A percentile compares a stretch with the other conserved stretches of the same genome.
Conservation (phyloP, 1,139 yeast genomes). For the Casaregolazyma suthepensis region DNA sequence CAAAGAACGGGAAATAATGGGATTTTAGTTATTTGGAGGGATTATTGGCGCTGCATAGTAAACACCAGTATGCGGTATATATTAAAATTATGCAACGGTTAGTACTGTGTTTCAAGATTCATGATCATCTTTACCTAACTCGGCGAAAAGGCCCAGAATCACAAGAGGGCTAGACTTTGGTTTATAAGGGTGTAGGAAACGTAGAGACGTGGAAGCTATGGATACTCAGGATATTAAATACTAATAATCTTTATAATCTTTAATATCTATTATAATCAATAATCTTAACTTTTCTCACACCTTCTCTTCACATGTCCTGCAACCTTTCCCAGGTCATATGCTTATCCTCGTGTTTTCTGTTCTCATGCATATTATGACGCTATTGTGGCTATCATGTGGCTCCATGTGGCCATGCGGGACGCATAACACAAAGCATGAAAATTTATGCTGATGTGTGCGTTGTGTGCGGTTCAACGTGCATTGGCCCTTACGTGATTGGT, state of each 20-base stretch:
- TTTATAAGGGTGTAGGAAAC: no score
- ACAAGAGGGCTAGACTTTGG: background rate
- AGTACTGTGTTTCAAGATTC: background rate
- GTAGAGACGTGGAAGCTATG: no score
- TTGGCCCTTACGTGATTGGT: background rate
- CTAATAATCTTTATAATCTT: no score
- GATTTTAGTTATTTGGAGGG: background rate
- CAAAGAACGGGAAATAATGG: background rate
- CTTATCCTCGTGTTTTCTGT: background rate
- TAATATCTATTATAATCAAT: no score
- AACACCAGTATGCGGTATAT: background rate
- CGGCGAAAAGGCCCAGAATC: background rate
- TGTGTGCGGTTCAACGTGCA: background rate
- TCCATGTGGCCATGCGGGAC: background rate
- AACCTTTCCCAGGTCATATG: no score
- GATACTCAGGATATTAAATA: no score
- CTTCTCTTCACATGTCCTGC: no score
- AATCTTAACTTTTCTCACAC: no score
- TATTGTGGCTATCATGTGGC: background rate
- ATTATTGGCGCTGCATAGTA: no score
- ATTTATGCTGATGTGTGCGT: no score
- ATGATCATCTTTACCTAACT: background rate
- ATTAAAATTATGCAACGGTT: background rate
- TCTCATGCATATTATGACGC: background rate
- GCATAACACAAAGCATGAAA: background rate